Conservation (phyloP, 2,329 filamentous ascomycete species). For the Cladorrhinum sp. region DNA sequence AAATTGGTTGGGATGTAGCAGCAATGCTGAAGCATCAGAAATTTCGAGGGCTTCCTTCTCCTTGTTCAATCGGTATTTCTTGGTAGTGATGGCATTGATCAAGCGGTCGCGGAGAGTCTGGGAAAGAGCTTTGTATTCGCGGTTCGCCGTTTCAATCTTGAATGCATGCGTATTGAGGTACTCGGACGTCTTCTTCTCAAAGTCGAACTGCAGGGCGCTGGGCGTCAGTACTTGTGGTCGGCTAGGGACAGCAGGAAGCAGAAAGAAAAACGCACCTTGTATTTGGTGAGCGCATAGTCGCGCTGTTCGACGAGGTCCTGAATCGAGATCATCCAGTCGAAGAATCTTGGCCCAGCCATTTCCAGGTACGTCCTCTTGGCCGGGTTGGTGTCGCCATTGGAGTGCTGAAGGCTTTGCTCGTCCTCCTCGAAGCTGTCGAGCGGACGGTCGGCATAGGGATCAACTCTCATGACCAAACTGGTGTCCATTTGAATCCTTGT, state of each 20-base stretch:
- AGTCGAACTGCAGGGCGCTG: slow-evolving; percentile 50
- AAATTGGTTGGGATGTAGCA: slow-evolving; percentile 67
- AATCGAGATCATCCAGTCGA: slow-evolving; percentile 79
- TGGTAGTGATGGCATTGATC: slow-evolving; percentile 62
- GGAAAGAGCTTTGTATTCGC: slow-evolving; percentile 59
- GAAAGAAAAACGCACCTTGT: slow-evolving; percentile 62
- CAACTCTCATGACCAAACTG: slow-evolving; percentile 77
- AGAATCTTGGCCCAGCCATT: slow-evolving; percentile 80
- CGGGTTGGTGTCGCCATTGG: slow-evolving; percentile 35
- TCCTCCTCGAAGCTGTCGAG: slow-evolving; percentile 45
- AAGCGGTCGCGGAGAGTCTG: slow-evolving; percentile 64
- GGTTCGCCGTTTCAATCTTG: slow-evolving; percentile 59
- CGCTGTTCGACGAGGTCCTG: slow-evolving; percentile 85
- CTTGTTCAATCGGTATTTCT: slow-evolving; percentile 61
- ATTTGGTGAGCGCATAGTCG: slow-evolving; percentile 76
- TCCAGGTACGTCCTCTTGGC: slow-evolving; percentile 59
- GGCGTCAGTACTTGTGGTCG: slow-evolving; percentile 19
- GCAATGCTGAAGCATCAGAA: slow-evolving; percentile 61
- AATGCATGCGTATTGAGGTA: slow-evolving; percentile 59
- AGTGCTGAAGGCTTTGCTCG: slow-evolving; percentile 37
- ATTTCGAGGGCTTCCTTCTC: slow-evolving; percentile 69
- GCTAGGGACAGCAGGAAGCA: neutral
- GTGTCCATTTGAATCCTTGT: slow-evolving; percentile 91
- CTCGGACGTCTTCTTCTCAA: slow-evolving; percentile 59
- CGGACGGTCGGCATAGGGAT: slow-evolving; percentile 64